Percentiles rank a stretch among this genome's conserved stretches.
These are phyloP conservation scores for Penicillium maclennaniae DNA, from an alignment of 495 filamentous ascomycete genomes.

Conservation along the genomic window DNA sequence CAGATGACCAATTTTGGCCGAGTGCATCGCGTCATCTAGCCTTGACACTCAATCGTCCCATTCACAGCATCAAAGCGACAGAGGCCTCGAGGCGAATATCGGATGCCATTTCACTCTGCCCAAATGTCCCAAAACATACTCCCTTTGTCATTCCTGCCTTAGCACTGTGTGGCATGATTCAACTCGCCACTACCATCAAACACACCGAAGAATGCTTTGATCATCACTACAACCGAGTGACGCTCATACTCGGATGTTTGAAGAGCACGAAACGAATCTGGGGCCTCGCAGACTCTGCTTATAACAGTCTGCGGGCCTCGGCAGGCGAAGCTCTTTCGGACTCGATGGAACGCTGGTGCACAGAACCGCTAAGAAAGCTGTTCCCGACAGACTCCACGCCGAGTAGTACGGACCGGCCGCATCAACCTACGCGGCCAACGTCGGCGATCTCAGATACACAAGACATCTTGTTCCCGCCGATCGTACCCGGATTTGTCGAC, in stretches of 20 bases:
- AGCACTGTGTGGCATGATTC: conserved; percentile 37
- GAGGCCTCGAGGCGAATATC: conserved; percentile 40
- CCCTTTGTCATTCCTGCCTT: conserved; percentile 35
- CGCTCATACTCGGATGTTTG: conserved; percentile 36
- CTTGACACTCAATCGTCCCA: conserved; percentile 34
- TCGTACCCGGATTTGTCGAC: conserved; percentile 29
- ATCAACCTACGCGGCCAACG: conserved; percentile 11
- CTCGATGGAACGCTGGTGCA: conserved; percentile 32
- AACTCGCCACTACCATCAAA: conserved; percentile 33
- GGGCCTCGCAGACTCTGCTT: conserved; percentile 29
- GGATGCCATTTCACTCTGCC: conserved; percentile 36
- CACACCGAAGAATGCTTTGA: conserved; percentile 40
- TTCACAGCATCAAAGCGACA: conserved; percentile 43
- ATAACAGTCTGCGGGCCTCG: conserved; percentile 25
- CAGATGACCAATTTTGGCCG: conserved; percentile 29
- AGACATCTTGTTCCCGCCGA: conserved; percentile 26
- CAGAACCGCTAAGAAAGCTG: conserved; percentile 25
- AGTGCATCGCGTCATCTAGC: conserved; percentile 29
- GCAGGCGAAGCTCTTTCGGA: conserved; percentile 34
- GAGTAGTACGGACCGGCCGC: conserved; percentile 17
- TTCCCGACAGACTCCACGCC: conserved; percentile 21
- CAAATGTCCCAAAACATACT: conserved; percentile 36
- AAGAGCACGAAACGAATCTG: conserved; percentile 35
- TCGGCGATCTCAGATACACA: conserved; percentile 23
- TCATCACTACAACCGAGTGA: conserved; percentile 41